phyloP scores from a whole-genome alignment of 495 filamentous ascomycete genomes.

The Mytilinidion resinicola region DNA sequence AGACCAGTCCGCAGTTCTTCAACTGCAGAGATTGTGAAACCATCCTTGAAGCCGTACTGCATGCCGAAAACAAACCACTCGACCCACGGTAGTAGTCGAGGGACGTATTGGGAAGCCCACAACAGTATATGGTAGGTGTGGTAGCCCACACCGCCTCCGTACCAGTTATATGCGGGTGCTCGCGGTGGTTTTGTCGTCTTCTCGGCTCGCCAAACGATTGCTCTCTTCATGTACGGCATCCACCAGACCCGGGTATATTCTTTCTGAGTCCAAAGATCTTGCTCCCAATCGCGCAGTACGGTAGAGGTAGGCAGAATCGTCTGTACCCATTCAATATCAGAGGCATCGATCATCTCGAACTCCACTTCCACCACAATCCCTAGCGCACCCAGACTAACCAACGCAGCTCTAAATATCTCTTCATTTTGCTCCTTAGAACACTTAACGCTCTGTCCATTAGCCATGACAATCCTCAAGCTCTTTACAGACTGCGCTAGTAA shows the following conservation, averaged over 20 bases:
- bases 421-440: constrained; percentile 67
- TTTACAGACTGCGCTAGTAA: constrained; percentile 70
- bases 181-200: constrained; percentile 55
- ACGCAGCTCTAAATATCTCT: constrained; percentile 79
- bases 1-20: constrained; percentile 72
- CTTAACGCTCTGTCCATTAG: constrained; percentile 66
- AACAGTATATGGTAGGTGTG: constrained; percentile 85
- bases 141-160: constrained; percentile 73
- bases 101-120: constrained; percentile 68
- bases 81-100: constrained; percentile 71
- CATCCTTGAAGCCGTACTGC: constrained; percentile 82
- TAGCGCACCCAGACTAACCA: constrained; percentile 81
- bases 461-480: constrained; percentile 69
- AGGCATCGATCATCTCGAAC: constrained; percentile 67
- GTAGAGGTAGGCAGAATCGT: constrained; percentile 59
- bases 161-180: constrained; percentile 56
- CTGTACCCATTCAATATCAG: constrained; percentile 81
- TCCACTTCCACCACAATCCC: constrained; percentile 87
- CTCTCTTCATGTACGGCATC: constrained; percentile 83
- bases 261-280: constrained; percentile 68
- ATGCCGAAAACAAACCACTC: constrained; percentile 94
- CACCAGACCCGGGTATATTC: constrained; percentile 96
- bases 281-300: constrained; percentile 67
- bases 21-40: constrained; percentile 61
- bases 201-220: constrained; percentile 80